A percentile compares a stretch with the other conserved stretches of the same genome.
Conservation (phyloP, 1,139 yeast genomes). For the Insectozyma bohioensis region DNA sequence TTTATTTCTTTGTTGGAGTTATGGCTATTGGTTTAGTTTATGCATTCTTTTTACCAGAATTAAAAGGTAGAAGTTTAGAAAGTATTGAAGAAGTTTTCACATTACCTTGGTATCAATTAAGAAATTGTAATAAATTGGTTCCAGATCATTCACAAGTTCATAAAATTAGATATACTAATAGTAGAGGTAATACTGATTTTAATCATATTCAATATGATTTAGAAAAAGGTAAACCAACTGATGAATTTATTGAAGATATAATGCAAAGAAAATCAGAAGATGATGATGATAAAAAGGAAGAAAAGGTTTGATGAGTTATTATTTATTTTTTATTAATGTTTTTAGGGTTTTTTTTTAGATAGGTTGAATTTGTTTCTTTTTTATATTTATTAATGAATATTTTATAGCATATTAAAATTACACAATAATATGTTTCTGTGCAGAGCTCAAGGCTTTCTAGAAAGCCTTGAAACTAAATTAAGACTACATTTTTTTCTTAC, state of each 20-base stretch:
- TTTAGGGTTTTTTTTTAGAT: no score
- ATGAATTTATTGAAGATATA: conserved; percentile 15
- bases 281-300: conserved; percentile 5
- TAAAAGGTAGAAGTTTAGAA: conserved; percentile 54
- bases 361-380: no score
- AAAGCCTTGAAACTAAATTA: no score
- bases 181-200: conserved; percentile 22
- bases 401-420: no score
- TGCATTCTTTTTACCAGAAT: conserved; percentile 55
- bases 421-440: no score
- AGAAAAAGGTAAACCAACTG: conserved; percentile 16
- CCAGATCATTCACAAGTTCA: conserved; percentile 53
- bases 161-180: conserved; percentile 22
- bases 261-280: conserved; percentile 4
- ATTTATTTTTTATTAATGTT: background rate
- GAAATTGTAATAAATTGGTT: conserved; percentile 50
- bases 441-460: no score
- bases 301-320: conserved; percentile 6
- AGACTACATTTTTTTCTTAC: no score
- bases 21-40: conserved; percentile 42
- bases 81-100: conserved; percentile 57
- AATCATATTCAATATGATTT: conserved; percentile 20
- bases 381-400: no score
- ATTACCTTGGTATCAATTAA: conserved; percentile 57
- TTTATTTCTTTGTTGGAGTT: conserved; percentile 53